These are phyloP conservation scores for Candida sithepensis DNA, from an alignment of 805 yeast species.

Conservation along the genomic window DNA sequence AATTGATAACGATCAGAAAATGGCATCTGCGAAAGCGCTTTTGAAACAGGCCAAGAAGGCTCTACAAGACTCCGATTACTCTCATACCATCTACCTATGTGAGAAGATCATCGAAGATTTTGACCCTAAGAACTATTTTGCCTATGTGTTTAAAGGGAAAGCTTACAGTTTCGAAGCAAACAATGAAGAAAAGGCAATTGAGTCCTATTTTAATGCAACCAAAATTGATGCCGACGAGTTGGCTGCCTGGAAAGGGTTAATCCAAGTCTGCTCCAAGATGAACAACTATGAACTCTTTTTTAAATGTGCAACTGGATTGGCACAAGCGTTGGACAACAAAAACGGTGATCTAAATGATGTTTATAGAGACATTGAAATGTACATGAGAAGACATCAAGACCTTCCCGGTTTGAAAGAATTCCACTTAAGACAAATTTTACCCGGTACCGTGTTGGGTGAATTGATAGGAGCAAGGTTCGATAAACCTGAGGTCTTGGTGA, in stretches of 20 bases:
- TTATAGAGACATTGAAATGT: constrained; percentile 42
- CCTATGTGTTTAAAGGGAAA: constrained; percentile 70
- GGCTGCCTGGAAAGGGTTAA: constrained; percentile 80
- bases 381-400: constrained; percentile 31
- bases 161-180: constrained; percentile 47
- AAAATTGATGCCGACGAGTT: constrained; percentile 46
- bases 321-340: constrained; percentile 38
- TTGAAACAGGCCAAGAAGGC: constrained; percentile 51
- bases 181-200: constrained; percentile 33
- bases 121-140: constrained; percentile 61
- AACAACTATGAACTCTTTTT: constrained; percentile 45
- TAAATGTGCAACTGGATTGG: constrained; percentile 40
- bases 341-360: constrained; percentile 48
- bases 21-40: constrained; percentile 13
- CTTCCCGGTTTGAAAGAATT: constrained; percentile 38
- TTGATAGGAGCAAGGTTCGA: constrained; percentile 46
- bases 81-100: constrained; percentile 54
- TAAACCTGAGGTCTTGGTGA: constrained; percentile 42
- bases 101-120: constrained; percentile 48
- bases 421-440: constrained; percentile 49
- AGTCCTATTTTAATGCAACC: constrained; percentile 48
- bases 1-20: too few relatives aligned
- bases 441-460: constrained; percentile 54
- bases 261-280: constrained; percentile 39
- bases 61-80: constrained; percentile 54